Evolutionary conservation across 495 filamentous ascomycete species (phyloP), one percentile per base, ranked within the genome.

Genomic region (Penicillium cataractarum): DNA sequence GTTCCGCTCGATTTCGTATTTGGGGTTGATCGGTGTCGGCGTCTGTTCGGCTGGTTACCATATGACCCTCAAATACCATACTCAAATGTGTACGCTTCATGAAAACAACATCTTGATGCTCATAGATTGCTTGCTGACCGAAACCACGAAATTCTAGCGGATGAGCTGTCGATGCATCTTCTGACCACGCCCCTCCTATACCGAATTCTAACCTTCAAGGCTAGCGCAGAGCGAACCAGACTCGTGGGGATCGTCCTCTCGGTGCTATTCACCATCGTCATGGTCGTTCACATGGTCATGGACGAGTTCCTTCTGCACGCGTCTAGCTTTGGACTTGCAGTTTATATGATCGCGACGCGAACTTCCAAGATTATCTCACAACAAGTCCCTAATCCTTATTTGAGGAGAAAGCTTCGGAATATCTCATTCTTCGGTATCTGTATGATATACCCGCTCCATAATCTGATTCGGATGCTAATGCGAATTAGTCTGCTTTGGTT

Each of bases 51-150:
- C 49, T 3, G 69, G 65, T 0, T 76, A 71, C 58, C 73, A 76
- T 51, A 72, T 74, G 67, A 76, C 68, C 15, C 57, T 76, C 15
- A 76, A 74, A 64, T 76, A 76, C 50, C 71, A 74, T 48, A 76
- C 73, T 0, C 71, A 76, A 32, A 76, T 76, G 73, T 72, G 73
- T 76, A 67, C 2, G 67, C 62, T 19, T 42, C 21, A 7, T 6
- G 27, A 52, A 8, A 21, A 3, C 26, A 2, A 27, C 48, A 4
- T 29, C 6, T 8, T n/a, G n/a, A n/a, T 37, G 19, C 8, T 21
- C 4, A 2, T n/a, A 24, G n/a, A 52, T 5, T 17, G 27, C n/a
- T 5, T 17, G 27, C n/a, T 42, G 27, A 37, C 40, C 54, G 29
- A 57, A 9, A 7, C 6, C 0, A 35, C 21, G 32, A 10, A 12